Evolutionary conservation across 768 basidiomycete genomes (phyloP).

Genomic region (Mycena olivaceomarginata): DNA sequence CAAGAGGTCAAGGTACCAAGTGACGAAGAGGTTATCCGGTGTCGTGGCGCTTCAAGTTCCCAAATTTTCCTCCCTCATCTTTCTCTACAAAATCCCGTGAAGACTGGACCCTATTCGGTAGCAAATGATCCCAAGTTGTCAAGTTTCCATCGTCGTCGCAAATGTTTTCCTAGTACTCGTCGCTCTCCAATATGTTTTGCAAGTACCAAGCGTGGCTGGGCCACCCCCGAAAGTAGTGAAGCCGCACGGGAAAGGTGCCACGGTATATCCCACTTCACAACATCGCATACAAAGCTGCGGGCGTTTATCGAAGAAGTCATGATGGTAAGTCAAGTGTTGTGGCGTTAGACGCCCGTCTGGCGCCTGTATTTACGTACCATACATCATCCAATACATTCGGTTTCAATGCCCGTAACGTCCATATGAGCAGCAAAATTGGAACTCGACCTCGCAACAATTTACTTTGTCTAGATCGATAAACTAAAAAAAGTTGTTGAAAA

Average conservation of each 20-base stretch:
- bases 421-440: neutral
- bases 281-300: slow-evolving; percentile 20
- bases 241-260: slow-evolving; percentile 28
- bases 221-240: slow-evolving; percentile 30
- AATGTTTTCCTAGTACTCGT: slow-evolving; percentile 73
- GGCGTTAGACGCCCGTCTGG: neutral
- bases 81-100: slow-evolving; percentile 67
- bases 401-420: neutral
- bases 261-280: neutral
- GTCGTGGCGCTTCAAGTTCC: slow-evolving; percentile 67
- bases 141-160: slow-evolving; percentile 74
- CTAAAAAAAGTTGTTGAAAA: too few species aligned
- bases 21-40: slow-evolving; percentile 64
- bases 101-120: slow-evolving; percentile 73
- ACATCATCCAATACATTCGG: slow-evolving; percentile 24
- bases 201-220: slow-evolving; percentile 57
- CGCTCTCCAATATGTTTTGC: slow-evolving; percentile 68
- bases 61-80: slow-evolving; percentile 60
- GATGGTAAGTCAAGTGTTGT: slow-evolving; percentile 28
- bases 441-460: neutral
- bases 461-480: too few species aligned
- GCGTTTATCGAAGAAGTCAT: slow-evolving; percentile 43
- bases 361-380: slow-evolving; percentile 33
- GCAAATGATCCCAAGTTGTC: slow-evolving; percentile 73
- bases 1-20: slow-evolving; percentile 61